phyloP scores from a whole-genome alignment of 1,284 basidiomycete species.

The Austropuccinia psidii region DNA sequence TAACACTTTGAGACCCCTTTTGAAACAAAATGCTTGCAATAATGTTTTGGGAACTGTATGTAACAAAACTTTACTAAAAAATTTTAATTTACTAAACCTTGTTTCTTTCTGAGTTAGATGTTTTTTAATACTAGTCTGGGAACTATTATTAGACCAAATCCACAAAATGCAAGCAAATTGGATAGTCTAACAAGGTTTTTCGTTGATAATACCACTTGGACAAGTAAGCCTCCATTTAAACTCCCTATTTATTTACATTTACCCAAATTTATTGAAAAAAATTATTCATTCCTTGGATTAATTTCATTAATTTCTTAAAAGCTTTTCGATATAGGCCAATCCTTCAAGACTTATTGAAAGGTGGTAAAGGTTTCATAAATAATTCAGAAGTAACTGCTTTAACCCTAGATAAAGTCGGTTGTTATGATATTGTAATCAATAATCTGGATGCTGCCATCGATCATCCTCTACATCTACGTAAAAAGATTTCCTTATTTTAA shows the following conservation, averaged over 20 bases:
- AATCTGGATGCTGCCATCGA: constrained; percentile 45
- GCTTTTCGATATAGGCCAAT: constrained; percentile 29
- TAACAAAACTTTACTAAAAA: neutral
- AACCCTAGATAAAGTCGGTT: constrained; percentile 23
- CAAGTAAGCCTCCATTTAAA: constrained; percentile 8
- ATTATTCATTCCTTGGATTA: neutral
- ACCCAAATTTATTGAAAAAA: no score
- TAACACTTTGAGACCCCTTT: constrained; percentile 9
- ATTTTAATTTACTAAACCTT: neutral
- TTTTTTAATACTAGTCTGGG: constrained; percentile 36
- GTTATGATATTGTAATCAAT: constrained; percentile 43
- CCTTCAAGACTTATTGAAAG: constrained; percentile 13
- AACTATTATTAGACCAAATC: constrained; percentile 12
- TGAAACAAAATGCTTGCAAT: constrained; percentile 13
- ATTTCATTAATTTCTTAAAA: neutral
- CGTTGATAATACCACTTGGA: constrained; percentile 36
- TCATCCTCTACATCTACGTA: constrained; percentile 48
- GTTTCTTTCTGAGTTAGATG: constrained; percentile 4
- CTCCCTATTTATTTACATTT: neutral
- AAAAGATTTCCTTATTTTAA: constrained; percentile 38
- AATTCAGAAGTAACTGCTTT: constrained; percentile 26
- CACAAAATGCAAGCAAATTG: constrained; percentile 21
- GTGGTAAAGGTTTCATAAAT: constrained; percentile 27
- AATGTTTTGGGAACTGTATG: constrained; percentile 21
- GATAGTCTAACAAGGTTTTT: constrained; percentile 35